A percentile compares a stretch with the other conserved stretches of the same genome.
These are phyloP conservation scores for Cynanchum wilfordii DNA, from an alignment of 257 asterid genomes.

Conservation along the genomic window DNA sequence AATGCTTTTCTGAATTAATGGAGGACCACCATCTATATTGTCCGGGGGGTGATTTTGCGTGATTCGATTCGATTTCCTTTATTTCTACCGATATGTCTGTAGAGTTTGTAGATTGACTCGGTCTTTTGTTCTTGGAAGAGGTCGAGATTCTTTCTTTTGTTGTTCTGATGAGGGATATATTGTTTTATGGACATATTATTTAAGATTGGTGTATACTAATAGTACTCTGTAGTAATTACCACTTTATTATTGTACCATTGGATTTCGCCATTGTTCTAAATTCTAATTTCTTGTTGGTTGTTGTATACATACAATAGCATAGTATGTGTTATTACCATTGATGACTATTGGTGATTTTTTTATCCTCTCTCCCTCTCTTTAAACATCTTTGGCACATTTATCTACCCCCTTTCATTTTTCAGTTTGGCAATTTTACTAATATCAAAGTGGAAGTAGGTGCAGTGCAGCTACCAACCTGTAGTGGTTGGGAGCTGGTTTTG, in stretches of 20 bases:
- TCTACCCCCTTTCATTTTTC: too few species aligned
- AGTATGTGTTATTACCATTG: not conserved
- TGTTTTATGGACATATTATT: not conserved
- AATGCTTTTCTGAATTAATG: constrained; percentile 28
- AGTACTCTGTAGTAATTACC: not conserved
- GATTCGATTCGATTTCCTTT: not conserved
- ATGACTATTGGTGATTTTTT: not conserved
- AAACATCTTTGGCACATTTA: too few species aligned
- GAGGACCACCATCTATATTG: not conserved
- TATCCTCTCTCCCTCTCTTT: too few species aligned
- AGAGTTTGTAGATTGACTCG: constrained; percentile 2
- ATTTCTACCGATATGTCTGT: not conserved
- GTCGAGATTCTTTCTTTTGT: constrained; percentile 13
- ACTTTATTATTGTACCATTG: not conserved
- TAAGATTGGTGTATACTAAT: too few species aligned
- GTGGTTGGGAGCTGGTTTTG: too few species aligned
- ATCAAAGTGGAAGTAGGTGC: too few species aligned
- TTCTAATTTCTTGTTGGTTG: not conserved
- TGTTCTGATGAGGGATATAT: not conserved
- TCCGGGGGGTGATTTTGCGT: not conserved
- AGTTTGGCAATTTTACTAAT: too few species aligned
- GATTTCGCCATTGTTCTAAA: not conserved
- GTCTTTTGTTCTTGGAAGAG: constrained; percentile 10
- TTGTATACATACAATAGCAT: not conserved
- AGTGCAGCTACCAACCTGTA: too few species aligned